These are phyloP conservation scores for Linderniella brevidens DNA, from an alignment of 257 asterid genomes.

Conservation along the genomic window DNA sequence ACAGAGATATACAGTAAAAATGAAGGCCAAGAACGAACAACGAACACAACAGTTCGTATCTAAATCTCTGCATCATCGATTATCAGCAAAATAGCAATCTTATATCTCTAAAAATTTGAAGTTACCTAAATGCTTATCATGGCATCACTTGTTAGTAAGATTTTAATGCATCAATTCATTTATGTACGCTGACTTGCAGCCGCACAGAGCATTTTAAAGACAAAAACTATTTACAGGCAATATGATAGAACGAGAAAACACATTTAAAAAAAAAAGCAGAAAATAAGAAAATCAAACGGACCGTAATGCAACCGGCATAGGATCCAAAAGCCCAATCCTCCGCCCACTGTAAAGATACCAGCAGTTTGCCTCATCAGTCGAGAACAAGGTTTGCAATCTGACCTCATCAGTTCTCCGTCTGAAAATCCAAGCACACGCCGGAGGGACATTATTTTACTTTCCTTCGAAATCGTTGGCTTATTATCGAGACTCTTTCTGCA, in stretches of 20 bases:
- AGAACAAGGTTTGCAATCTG: conserved; percentile 77
- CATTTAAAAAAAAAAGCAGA: not conserved
- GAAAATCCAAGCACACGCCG: conserved; percentile 74
- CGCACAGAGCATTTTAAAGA: not conserved
- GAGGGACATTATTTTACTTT: conserved; percentile 38
- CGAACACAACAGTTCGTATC: too few relatives aligned
- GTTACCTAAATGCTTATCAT: too few relatives aligned
- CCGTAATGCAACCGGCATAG: conserved; percentile 88
- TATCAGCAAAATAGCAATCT: too few relatives aligned
- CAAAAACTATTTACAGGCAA: not conserved
- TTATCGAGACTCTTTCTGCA: not conserved
- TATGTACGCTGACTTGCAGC: too few relatives aligned
- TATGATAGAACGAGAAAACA: not conserved
- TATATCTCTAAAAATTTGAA: too few relatives aligned
- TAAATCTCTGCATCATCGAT: too few relatives aligned
- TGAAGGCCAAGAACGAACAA: too few relatives aligned
- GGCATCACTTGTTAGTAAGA: too few relatives aligned
- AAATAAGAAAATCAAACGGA: conserved; percentile 10
- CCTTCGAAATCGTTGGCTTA: not conserved
- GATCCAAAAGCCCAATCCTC: conserved; percentile 75
- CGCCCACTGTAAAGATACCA: conserved; percentile 68
- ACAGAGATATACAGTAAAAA: too few relatives aligned
- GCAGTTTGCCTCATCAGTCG: conserved; percentile 82
- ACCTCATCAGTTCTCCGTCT: conserved; percentile 77
- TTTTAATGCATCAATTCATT: too few relatives aligned